Evolutionary conservation across 257 asterid genomes (phyloP).

Genomic region (Nicotiana knightiana): DNA sequence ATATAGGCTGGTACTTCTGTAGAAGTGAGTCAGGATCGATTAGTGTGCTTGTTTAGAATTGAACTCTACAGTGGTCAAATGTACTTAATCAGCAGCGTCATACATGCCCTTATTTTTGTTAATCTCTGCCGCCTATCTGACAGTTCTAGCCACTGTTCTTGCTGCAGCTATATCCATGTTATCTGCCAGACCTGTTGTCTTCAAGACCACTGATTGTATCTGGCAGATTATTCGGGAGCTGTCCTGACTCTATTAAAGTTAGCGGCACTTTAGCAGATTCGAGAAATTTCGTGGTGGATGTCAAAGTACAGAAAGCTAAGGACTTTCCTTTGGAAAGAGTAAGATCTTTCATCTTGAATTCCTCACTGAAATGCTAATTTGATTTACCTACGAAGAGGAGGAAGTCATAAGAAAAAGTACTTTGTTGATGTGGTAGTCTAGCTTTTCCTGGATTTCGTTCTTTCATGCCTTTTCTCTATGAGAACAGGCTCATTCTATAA

Average conservation of each 20-base stretch:
- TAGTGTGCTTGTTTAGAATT: too few relatives aligned
- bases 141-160: conserved; percentile 2
- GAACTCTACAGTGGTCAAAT: not conserved
- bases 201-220: conserved; percentile 61
- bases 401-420: not conserved
- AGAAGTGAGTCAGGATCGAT: too few relatives aligned
- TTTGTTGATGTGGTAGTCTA: not conserved
- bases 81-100: not conserved
- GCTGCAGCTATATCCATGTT: conserved; percentile 60
- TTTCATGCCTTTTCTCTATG: not conserved
- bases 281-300: conserved; percentile 34
- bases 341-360: conserved; percentile 20
- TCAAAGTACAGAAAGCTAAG: conserved; percentile 52
- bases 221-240: conserved; percentile 65
- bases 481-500: not conserved
- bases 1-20: too few relatives aligned
- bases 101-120: not conserved
- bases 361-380: not conserved
- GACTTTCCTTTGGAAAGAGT: conserved; percentile 71
- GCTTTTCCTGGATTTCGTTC: not conserved
- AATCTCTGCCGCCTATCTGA: not conserved
- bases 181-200: conserved; percentile 58
- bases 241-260: conserved; percentile 51
- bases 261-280: conserved; percentile 58
- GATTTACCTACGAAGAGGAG: not conserved